A percentile compares a stretch with the other conserved stretches of the same genome.
These are phyloP conservation scores for Cladosporium sp. DNA, from an alignment of 2,329 filamentous ascomycete genomes.

Conservation along the genomic window DNA sequence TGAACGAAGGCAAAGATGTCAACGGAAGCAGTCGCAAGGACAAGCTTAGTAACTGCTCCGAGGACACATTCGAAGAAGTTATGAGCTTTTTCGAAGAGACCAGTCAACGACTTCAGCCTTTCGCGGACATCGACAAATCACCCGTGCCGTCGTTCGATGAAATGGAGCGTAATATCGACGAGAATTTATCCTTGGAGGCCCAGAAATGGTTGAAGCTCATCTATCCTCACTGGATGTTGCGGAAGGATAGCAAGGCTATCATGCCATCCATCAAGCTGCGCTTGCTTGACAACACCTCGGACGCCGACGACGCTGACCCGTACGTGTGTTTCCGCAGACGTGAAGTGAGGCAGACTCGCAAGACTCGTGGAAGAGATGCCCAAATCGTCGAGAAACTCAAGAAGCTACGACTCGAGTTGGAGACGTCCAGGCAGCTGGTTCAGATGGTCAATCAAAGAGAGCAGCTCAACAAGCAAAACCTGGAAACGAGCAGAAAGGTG, in stretches of 20 bases:
- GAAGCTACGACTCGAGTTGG: conserved; percentile 82
- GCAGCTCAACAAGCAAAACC: conserved; percentile 68
- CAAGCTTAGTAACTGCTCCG: conserved; percentile 60
- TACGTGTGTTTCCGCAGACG: conserved; percentile 97
- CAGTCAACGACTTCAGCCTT: conserved; percentile 76
- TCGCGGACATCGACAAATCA: conserved; percentile 82
- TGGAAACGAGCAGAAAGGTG: conserved; percentile 68
- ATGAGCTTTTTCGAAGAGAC: conserved; percentile 95
- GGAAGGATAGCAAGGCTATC: conserved; percentile 65
- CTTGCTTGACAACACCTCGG: conserved; percentile 79
- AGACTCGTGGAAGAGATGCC: conserved; percentile 88
- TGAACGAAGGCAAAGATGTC: conserved; percentile 71
- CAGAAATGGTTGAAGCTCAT: conserved; percentile 66
- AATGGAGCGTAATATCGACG: conserved; percentile 60
- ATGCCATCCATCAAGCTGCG: conserved; percentile 70
- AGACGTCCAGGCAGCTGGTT: conserved; percentile 79
- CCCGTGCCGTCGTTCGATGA: conserved; percentile 59
- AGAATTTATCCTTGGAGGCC: conserved; percentile 46
- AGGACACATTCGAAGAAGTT: conserved; percentile 88
- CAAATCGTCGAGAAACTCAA: conserved; percentile 94
- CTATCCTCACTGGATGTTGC: conserved; percentile 83
- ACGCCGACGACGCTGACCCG: conserved; percentile 91
- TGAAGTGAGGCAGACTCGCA: conserved; percentile 88
- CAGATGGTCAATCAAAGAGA: conserved; percentile 75
- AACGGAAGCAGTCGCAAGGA: conserved; percentile 29